Evolutionary conservation across 352 stramenopile genomes (phyloP), one percentile per base, ranked within the genome.

Genomic region (Phytophthora sansomeana): DNA sequence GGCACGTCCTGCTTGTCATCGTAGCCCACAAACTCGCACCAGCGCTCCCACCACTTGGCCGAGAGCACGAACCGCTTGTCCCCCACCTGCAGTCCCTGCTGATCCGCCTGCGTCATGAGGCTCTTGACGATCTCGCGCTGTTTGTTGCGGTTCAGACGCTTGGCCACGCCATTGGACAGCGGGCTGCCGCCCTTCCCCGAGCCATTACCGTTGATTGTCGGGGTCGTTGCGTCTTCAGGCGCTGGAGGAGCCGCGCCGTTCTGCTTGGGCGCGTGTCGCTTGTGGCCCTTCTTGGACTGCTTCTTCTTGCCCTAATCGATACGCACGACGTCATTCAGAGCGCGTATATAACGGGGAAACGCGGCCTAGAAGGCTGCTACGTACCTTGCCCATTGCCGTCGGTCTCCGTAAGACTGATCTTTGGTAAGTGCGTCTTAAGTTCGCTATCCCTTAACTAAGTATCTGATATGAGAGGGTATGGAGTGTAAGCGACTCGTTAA

Each of bases 31-130:
- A 83, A 92, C 41, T 89, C 74, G 38, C 78, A 81, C 87, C 87
- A 95, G 48, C 82, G 78, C 61, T 95, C 72, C 87, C 87, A 95
- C 87, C 87, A 95, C 68, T 92, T 92, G 69, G 80, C 82, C 29
- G 80, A 78, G 35, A 95, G 62, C 53, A 95, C 78, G 58, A 85
- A 95, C 53, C 83, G 87, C 62, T 88, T 91, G 55, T 95, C 87
- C 19, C 80, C 87, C 16, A 92, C 69, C 64, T 92, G 85, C 48
- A 95, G 75, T 4, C 84, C 80, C 71, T 84, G 81, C 61, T 85
- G 64, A 35, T 90, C 80, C 21, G 84, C 84, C 62, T 91, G 84
- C 29, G 71, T 67, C 56, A 86, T 75, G 8, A 92, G 77, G 19
- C 83, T 76, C 65, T 75, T 72, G 28, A 92, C 67, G 44, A 92